Base-by-base conservation (phyloP, 2,329 filamentous ascomycete genomes). In the Sphaceloma murrayae region DNA sequence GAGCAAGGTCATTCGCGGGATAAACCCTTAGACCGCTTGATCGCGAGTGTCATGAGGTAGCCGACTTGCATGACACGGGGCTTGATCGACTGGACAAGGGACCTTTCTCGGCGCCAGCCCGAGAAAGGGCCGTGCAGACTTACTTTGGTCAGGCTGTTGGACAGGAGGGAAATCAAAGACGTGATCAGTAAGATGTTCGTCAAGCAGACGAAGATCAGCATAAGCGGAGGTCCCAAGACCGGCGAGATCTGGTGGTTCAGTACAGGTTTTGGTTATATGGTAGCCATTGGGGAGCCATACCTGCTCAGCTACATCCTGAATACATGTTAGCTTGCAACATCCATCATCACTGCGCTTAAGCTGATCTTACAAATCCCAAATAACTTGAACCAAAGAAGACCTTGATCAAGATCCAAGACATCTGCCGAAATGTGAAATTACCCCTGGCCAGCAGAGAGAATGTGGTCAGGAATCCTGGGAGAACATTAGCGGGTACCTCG, bases 111-210 rank as follows among this genome's bases (percentile, higher is more conserved):
- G 40, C 51, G 48, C 46, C 51, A 49, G 45, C 48, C 46, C 49
- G 49, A 7, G 22, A 6, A 18, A 29, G n/a, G 13, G 14, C 22
- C 17, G 16, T 7, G 21, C 5, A 13, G 19, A 40, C 65, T 59
- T 64, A 69, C 73, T 67, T 71, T 74, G 54, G 67, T 69, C 46
- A 87, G 80, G 58, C 77, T 84, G 65, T 85, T 86, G 55, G 78
- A 83, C 47, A 88, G 69, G 66, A 87, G 78, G 69, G 80, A 81
- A 27, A 85, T 87, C 51, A 88, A 66, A 14, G 80, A 84, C 39
- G 84, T 85, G 63, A 85, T 82, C 22, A 91, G 71, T 5, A 91
- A 68, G 53, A 89, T 85, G 47, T 83, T 83, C 32, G 82, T 85
- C 56, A 89, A 68, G 17, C 74, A 82, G 50, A 89, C 75, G 62